phyloP scores from a whole-genome alignment of 371 early-diverging fungal genomes.

The Dichotomocladium elegans region DNA sequence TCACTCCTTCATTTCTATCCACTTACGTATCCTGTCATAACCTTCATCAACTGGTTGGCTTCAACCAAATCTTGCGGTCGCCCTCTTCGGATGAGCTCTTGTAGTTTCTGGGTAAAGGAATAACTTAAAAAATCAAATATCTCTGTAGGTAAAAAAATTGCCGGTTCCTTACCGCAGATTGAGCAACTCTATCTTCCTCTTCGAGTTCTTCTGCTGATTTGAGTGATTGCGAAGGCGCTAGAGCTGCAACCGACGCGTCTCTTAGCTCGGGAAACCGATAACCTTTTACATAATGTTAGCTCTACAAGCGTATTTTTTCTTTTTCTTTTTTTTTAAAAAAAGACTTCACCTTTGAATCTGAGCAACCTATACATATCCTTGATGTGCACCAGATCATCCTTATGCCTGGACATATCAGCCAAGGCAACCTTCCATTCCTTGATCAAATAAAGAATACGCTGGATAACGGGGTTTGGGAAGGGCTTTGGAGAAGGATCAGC shows the following conservation, averaged over 20 bases:
- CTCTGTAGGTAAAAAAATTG: too few relatives aligned
- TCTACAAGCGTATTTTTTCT: neutral
- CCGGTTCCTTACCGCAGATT: slow-evolving; percentile 69
- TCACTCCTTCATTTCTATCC: neutral
- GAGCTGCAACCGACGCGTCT: slow-evolving; percentile 18
- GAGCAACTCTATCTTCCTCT: slow-evolving; percentile 88
- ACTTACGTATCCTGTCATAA: slow-evolving; percentile 92
- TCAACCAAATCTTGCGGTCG: slow-evolving; percentile 91
- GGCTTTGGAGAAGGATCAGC: slow-evolving; percentile 6
- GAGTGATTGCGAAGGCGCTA: slow-evolving; percentile 47
- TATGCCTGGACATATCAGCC: slow-evolving; percentile 81
- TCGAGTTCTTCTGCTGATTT: slow-evolving; percentile 93
- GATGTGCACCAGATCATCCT: slow-evolving; percentile 90
- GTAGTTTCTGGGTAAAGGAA: slow-evolving; percentile 82
- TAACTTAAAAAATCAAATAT: too few relatives aligned
- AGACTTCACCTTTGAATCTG: slow-evolving; percentile 71
- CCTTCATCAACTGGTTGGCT: slow-evolving; percentile 95
- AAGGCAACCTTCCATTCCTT: slow-evolving; percentile 93
- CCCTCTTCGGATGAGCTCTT: slow-evolving; percentile 95
- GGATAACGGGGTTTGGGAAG: slow-evolving; percentile 65
- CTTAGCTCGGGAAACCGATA: slow-evolving; percentile 26
- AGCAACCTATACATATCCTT: slow-evolving; percentile 92
- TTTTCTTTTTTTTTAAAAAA: neutral
- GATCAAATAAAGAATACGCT: slow-evolving; percentile 87
- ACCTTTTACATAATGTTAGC: slow-evolving; percentile 1